phyloP scores from a whole-genome alignment of 1,284 basidiomycete species.

The Rhodotorula sp. region DNA sequence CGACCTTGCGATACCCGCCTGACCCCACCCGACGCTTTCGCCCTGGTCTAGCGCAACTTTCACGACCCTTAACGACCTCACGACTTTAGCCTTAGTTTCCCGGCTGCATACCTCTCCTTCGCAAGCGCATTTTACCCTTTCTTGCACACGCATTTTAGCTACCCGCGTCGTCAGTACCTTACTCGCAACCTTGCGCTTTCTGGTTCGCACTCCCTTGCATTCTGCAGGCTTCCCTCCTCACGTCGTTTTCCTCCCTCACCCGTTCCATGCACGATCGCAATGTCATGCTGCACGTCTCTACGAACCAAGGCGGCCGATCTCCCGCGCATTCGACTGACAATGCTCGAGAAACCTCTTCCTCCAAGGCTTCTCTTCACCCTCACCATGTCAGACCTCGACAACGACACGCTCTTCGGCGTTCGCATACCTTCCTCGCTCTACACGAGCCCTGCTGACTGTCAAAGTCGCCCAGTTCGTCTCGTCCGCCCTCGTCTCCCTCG shows the following conservation, averaged over 20 bases:
- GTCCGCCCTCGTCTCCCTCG: constrained; percentile 22
- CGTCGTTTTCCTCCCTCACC: not conserved
- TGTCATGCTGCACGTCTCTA: too few relatives aligned
- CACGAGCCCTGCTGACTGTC: not conserved
- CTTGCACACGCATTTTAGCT: not conserved
- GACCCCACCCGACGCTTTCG: not conserved
- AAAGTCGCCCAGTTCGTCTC: constrained; percentile 8
- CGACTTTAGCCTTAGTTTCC: not conserved
- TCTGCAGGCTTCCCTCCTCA: not conserved
- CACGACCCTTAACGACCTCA: constrained; percentile 1
- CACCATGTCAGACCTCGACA: not conserved
- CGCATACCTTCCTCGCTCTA: not conserved
- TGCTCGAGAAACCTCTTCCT: not conserved
- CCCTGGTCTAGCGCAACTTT: not conserved
- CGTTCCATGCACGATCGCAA: not conserved
- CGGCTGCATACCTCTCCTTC: not conserved
- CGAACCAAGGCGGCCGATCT: not conserved
- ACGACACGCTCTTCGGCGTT: constrained; percentile 10
- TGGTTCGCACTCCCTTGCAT: not conserved
- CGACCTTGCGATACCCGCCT: not conserved
- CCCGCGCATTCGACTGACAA: not conserved
- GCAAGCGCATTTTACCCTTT: not conserved
- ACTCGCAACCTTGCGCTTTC: not conserved
- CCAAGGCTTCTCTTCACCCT: not conserved
- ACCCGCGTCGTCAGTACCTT: not conserved